A percentile compares a stretch with the other conserved stretches of the same genome.
Evolutionary conservation across 2,329 filamentous ascomycete genomes (phyloP).

Genomic region (Huntiella savannae): DNA sequence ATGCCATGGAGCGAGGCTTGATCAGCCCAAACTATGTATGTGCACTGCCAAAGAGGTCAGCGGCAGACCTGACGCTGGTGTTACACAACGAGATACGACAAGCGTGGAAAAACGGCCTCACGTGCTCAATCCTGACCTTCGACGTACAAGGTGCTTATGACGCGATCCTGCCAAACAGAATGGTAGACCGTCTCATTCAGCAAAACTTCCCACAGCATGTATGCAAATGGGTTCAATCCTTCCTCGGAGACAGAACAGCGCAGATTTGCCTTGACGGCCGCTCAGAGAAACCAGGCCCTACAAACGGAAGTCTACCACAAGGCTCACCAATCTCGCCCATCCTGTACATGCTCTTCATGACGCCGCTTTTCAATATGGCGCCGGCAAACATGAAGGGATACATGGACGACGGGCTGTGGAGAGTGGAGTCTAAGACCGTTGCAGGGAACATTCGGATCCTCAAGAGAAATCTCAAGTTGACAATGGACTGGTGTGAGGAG

Average conservation of each 20-base stretch:
- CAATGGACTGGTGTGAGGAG: neutral
- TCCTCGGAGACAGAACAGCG: neutral
- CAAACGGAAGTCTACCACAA: neutral
- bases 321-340: too few relatives aligned
- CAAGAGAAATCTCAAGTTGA: neutral
- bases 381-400: neutral
- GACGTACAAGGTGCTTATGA: conserved; percentile 13
- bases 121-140: too few relatives aligned
- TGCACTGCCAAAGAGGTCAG: too few relatives aligned
- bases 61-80: too few relatives aligned
- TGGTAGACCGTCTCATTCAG: conserved; percentile 11
- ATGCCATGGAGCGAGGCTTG: too few relatives aligned
- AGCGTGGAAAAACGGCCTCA: too few relatives aligned
- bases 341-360: too few relatives aligned
- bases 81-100: too few relatives aligned
- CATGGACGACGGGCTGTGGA: conserved; percentile 1
- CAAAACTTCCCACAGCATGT: conserved; percentile 9
- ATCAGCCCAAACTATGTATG: too few relatives aligned
- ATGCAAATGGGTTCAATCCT: conserved; percentile 2
- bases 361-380: too few relatives aligned
- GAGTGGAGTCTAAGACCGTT: neutral
- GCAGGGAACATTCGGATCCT: neutral
- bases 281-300: neutral
- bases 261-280: neutral
- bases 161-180: conserved; percentile 12